Evolutionary conservation across 192 early-diverging fungal species (phyloP).

Genomic region (Chytriomyces hyalinus): DNA sequence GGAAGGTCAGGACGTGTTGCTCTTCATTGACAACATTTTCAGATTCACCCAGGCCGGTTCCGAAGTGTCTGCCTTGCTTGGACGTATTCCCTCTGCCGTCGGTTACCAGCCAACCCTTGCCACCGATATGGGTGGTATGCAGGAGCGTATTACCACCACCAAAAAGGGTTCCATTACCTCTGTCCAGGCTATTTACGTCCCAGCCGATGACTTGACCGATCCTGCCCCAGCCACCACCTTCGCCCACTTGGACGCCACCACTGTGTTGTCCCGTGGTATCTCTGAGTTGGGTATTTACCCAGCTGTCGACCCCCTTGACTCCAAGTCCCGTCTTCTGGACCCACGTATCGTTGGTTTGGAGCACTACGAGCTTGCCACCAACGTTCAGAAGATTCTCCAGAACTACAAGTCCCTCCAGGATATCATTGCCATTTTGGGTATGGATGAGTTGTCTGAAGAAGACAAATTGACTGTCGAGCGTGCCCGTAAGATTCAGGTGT

Average conservation of each 20-base stretch:
- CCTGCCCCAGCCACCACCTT: conserved; percentile 99
- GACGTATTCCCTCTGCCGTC: conserved; percentile 99
- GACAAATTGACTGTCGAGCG: conserved; percentile 98
- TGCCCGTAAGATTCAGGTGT: conserved; percentile 95
- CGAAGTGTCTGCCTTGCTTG: conserved; percentile 98
- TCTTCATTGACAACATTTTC: conserved; percentile 99
- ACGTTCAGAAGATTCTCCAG: conserved; percentile 95
- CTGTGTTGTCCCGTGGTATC: conserved; percentile 97
- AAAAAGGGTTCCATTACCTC: conserved; percentile 99
- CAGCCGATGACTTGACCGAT: conserved; percentile 99
- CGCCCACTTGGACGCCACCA: conserved; percentile 98
- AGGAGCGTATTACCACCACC: conserved; percentile 99
- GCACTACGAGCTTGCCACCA: conserved; percentile 93
- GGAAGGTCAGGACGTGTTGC: conserved; percentile 98
- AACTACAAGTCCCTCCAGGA: conserved; percentile 99
- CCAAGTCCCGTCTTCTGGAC: conserved; percentile 97
- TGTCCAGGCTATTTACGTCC: conserved; percentile 95
- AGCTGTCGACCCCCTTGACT: conserved; percentile 97
- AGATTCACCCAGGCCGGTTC: conserved; percentile 99
- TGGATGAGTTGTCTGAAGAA: conserved; percentile 98
- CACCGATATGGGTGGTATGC: conserved; percentile 99
- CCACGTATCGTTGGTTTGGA: conserved; percentile 94
- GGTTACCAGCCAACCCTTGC: conserved; percentile 99
- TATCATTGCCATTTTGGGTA: conserved; percentile 99
- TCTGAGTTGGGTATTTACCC: conserved; percentile 99